Conservation (phyloP, 352 stramenopile species). For the Phytophthora boehmeriae region DNA sequence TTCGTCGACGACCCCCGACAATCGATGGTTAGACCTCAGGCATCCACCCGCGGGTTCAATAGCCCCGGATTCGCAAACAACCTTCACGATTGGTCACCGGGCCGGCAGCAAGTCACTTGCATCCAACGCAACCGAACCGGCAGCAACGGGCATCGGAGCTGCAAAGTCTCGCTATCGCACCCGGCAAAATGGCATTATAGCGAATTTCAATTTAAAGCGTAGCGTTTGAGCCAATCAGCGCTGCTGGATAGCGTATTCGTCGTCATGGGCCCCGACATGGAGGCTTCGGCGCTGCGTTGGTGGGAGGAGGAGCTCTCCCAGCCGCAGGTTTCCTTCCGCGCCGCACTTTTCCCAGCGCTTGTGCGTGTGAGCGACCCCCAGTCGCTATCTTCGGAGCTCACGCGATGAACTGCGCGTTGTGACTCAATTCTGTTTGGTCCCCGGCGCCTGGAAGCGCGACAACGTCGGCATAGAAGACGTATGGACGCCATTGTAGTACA, state of each 20-base stretch:
- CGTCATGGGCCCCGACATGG: constrained; percentile 16
- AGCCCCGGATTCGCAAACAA: constrained; percentile 18
- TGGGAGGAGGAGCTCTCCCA: constrained; percentile 42
- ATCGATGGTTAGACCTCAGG: constrained; percentile 17
- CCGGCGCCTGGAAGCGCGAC: constrained; percentile 46
- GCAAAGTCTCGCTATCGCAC: constrained; percentile 9
- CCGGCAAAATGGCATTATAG: constrained; percentile 11
- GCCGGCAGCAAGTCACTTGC: constrained; percentile 7
- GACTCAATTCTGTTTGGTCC: constrained; percentile 56
- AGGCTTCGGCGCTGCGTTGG: constrained; percentile 32
- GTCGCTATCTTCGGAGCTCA: constrained; percentile 40
- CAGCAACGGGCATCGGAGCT: constrained; percentile 22
- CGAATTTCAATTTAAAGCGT: no score
- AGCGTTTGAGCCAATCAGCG: no score
- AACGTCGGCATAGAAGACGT: constrained; percentile 56
- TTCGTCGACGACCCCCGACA: constrained; percentile 22
- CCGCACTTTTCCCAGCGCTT: constrained; percentile 60
- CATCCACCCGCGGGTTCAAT: constrained; percentile 26
- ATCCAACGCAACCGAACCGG: constrained; percentile 16
- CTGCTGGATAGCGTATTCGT: no score
- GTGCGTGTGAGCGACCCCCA: constrained; percentile 43
- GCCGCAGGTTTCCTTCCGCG: constrained; percentile 38
- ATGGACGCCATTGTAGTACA: background rate
- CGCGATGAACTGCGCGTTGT: constrained; percentile 64
- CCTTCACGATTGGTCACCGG: constrained; percentile 13